A percentile compares a stretch with the other conserved stretches of the same genome.
These are phyloP conservation scores for Tylopilus balloui DNA, from an alignment of 768 basidiomycete species.

Conservation along the genomic window DNA sequence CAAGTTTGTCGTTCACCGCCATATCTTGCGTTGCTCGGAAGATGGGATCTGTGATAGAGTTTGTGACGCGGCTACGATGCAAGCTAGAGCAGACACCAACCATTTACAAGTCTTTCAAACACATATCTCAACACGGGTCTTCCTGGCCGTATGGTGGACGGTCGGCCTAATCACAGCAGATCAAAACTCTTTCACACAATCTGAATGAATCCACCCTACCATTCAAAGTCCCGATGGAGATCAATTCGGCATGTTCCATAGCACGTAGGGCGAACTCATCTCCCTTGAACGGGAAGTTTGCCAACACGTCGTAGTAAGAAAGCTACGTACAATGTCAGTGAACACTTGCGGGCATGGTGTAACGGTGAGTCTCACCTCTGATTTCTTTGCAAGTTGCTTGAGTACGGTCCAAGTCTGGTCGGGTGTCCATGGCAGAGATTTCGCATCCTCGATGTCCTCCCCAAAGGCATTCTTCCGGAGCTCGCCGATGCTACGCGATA, in stretches of 20 bases:
- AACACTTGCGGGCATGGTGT: conserved; percentile 20
- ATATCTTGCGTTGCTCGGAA: conserved; percentile 84
- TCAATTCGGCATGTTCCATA: conserved; percentile 88
- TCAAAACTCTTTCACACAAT: background rate
- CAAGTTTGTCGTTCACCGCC: conserved; percentile 66
- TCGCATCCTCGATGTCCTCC: conserved; percentile 86
- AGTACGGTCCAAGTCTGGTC: conserved; percentile 88
- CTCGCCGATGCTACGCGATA: conserved; percentile 72
- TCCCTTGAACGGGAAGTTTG: conserved; percentile 89
- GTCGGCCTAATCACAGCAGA: conserved; percentile 55
- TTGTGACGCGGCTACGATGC: too few species aligned
- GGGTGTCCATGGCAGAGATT: conserved; percentile 73
- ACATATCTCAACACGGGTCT: conserved; percentile 86
- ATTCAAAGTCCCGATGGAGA: conserved; percentile 71
- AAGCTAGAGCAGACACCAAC: conserved; percentile 35
- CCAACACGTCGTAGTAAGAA: conserved; percentile 75
- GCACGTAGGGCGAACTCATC: conserved; percentile 74
- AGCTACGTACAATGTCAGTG: conserved; percentile 39
- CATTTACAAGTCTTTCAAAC: conserved; percentile 76
- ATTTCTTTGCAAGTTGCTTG: conserved; percentile 59
- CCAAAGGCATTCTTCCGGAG: conserved; percentile 90
- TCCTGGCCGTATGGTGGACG: conserved; percentile 80
- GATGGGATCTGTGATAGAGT: conserved; percentile 50
- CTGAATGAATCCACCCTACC: conserved; percentile 38
- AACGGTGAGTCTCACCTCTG: conserved; percentile 45